Conservation (phyloP, 192 early-diverging fungal genomes). For the Gryganskiella cystojenkinii region DNA sequence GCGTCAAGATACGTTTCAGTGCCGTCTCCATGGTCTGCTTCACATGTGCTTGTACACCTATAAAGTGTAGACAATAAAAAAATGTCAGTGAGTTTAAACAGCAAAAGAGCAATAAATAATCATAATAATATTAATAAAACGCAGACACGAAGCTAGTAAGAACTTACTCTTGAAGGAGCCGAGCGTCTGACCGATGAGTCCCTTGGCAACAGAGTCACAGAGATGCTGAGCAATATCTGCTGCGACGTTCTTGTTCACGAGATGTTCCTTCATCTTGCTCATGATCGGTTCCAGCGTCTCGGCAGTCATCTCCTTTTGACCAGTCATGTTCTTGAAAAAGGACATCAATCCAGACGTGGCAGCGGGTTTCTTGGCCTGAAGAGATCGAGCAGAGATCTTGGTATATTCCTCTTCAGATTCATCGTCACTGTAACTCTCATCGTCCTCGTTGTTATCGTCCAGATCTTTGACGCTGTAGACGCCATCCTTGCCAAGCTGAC, state of each 20-base stretch:
- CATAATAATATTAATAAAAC: background rate
- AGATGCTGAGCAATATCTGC: constrained; percentile 87
- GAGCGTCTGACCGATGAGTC: constrained; percentile 79
- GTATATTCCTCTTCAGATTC: constrained; percentile 60
- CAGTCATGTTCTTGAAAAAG: constrained; percentile 78
- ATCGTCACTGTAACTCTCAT: constrained; percentile 66
- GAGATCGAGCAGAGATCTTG: constrained; percentile 30
- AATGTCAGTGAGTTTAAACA: too few relatives aligned
- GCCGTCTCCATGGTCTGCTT: constrained; percentile 85
- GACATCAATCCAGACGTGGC: constrained; percentile 65
- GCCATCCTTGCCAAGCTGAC: constrained; percentile 72
- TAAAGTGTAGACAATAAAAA: background rate
- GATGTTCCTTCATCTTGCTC: constrained; percentile 90
- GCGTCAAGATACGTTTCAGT: constrained; percentile 90
- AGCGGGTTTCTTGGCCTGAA: constrained; percentile 23
- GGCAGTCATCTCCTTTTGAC: constrained; percentile 76
- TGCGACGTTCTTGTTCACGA: constrained; percentile 95
- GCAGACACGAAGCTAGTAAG: background rate
- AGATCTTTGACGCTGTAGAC: constrained; percentile 85
- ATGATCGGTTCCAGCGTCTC: constrained; percentile 83
- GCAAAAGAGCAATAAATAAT: background rate
- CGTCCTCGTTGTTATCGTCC: constrained; percentile 59
- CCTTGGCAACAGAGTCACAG: constrained; percentile 79
- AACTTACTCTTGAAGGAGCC: constrained; percentile 79
- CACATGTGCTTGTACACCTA: constrained; percentile 71